Evolutionary conservation across 148 eudicot species (phyloP).

Genomic region (Selenicereus undatus): DNA sequence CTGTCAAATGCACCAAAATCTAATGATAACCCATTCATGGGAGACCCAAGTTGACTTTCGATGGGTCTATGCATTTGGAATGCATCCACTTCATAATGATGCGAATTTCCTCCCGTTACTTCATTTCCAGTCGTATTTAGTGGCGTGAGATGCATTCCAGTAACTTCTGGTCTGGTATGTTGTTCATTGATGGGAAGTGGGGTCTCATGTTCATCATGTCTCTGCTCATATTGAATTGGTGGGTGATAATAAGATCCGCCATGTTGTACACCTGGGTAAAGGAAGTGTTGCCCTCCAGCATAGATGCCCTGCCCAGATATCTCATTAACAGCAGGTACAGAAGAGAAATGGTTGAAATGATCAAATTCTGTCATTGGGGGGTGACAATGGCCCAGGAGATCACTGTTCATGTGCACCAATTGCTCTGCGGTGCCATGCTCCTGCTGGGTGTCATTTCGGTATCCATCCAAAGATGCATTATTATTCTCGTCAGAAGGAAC

Average conservation of each 20-base stretch:
- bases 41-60: conserved; percentile 48
- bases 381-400: conserved; percentile 31
- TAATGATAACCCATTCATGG: conserved; percentile 43
- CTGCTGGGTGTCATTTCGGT: conserved; percentile 25
- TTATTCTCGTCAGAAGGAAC: conserved; percentile 36
- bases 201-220: conserved; percentile 32
- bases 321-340: conserved; percentile 31
- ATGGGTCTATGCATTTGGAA: conserved; percentile 42
- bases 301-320: conserved; percentile 30
- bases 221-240: conserved; percentile 35
- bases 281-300: conserved; percentile 28
- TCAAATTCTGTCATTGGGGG: conserved; percentile 34
- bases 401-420: conserved; percentile 32
- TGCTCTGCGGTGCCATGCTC: conserved; percentile 32
- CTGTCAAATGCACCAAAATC: conserved; percentile 44
- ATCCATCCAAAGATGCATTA: conserved; percentile 28
- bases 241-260: conserved; percentile 35
- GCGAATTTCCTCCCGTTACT: conserved; percentile 35
- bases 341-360: conserved; percentile 32
- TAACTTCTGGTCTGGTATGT: conserved; percentile 30
- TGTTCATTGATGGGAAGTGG: conserved; percentile 29
- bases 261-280: conserved; percentile 34
- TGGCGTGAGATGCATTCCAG: conserved; percentile 32
- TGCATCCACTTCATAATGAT: conserved; percentile 35
- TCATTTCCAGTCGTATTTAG: conserved; percentile 32